Evolutionary conservation across 352 stramenopile genomes (phyloP), one percentile per base, ranked within the genome.

Genomic region (Detonula confervacea): DNA sequence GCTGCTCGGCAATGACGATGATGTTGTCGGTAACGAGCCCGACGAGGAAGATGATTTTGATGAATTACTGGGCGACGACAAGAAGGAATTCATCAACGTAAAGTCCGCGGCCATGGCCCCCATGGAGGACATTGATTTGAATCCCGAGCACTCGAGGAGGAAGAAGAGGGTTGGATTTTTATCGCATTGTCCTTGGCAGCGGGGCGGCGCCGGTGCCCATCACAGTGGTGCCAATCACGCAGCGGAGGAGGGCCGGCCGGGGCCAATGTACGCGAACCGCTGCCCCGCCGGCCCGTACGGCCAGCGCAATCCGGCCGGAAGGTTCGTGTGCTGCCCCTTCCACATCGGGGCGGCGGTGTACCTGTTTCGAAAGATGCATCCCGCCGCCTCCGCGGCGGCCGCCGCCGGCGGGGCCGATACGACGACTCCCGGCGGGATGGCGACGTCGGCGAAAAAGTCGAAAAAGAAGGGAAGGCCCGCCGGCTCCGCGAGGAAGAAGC

Each of bases 321-420:
- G 72, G 29, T 86, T 80, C 46, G 42, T 70, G 39, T 86, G 78
- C 22, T 86, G 78, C 57, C 78, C 78, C n/a, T 86, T 81, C 33
- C 78, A 86, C 54, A 68, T 86, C 29, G n/a, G 27, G 27, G 54
- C 61, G 46, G 77, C 71, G 8, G 12, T 80, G 7, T 46, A 76
- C 6, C 52, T 74, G 51, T 51, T 25, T 65, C 22, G 47, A 5
- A 54, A 72, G n/a, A 49, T 56, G 20, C 8, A 25, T 30, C 49
- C 64, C 47, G 22, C 16, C 16, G 18, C 64, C 47, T 16, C 16
- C 16, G 18, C 56, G 46, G 20, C 30, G 1, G 12, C 20, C 0
- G 39, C 18, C 12, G 27, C 52, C 60, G 25, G 8, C 30, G 8
- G 30, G 8, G 30, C 30, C 8, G 22, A 24, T 49, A 12, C 39